These are phyloP conservation scores for Truncatella angustata DNA, from an alignment of 2,329 filamentous ascomycete species.

Conservation along the genomic window DNA sequence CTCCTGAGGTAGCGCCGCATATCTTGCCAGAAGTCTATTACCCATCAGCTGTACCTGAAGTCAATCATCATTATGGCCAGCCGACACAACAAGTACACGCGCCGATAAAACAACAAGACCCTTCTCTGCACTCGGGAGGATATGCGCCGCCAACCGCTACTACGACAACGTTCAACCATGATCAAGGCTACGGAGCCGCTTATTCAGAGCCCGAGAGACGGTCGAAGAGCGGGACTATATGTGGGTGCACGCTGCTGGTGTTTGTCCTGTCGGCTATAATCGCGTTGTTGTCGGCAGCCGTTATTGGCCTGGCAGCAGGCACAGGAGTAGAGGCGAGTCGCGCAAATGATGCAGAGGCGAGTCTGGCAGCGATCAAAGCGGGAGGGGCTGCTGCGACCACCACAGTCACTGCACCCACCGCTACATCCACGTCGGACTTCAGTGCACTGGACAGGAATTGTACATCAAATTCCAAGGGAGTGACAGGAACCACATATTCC, in stretches of 20 bases:
- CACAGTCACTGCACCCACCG: slow-evolving; percentile 17
- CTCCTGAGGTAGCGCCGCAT: slow-evolving; percentile 26
- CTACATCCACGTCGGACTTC: slow-evolving; percentile 24
- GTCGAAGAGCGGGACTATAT: slow-evolving; percentile 21
- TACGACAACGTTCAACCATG: slow-evolving; percentile 15
- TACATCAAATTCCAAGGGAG: slow-evolving; percentile 29
- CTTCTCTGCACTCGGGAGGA: slow-evolving; percentile 10
- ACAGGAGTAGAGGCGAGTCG: slow-evolving; percentile 40
- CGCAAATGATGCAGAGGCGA: slow-evolving; percentile 34
- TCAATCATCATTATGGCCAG: slow-evolving; percentile 14
- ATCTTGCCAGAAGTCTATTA: slow-evolving; percentile 28
- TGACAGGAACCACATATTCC: slow-evolving; percentile 37
- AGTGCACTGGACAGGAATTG: slow-evolving; percentile 39
- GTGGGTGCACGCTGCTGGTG: slow-evolving; percentile 36
- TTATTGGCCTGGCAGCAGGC: slow-evolving; percentile 43
- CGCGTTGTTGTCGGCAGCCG: slow-evolving; percentile 36
- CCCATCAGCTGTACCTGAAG: slow-evolving; percentile 24
- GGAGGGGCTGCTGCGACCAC: slow-evolving; percentile 18
- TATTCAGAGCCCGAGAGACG: slow-evolving; percentile 10
- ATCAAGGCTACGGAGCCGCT: slow-evolving; percentile 12
- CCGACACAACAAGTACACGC: slow-evolving; percentile 8
- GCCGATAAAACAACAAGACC: slow-evolving; percentile 17
- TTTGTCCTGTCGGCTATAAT: slow-evolving; percentile 40
- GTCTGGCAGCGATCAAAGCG: slow-evolving; percentile 28
- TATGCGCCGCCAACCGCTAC: slow-evolving; percentile 14